A percentile compares a stretch with the other conserved stretches of the same genome.
phyloP scores from a whole-genome alignment of 1,139 yeast genomes.

The Scheffersomyces quercinus region DNA sequence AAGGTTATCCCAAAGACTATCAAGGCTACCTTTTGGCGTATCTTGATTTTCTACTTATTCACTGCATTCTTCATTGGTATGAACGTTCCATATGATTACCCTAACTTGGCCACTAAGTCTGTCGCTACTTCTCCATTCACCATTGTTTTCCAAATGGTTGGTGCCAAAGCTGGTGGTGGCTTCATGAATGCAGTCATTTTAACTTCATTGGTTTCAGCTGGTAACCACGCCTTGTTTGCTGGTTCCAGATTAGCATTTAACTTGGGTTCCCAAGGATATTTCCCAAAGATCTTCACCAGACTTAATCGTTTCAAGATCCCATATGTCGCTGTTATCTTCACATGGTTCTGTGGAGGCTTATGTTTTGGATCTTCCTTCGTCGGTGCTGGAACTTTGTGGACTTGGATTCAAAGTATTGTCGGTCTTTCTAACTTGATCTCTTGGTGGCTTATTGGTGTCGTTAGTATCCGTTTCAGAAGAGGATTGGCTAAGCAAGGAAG shows the following conservation, averaged over 20 bases:
- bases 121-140: constrained; percentile 66
- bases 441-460: constrained; percentile 44
- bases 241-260: constrained; percentile 45
- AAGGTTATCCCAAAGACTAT: constrained; percentile 59
- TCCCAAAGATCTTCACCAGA: constrained; percentile 37
- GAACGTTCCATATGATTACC: constrained; percentile 45
- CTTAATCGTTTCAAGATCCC: constrained; percentile 39
- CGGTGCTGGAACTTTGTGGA: constrained; percentile 45
- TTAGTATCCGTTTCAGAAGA: constrained; percentile 40
- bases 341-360: constrained; percentile 45
- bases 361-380: constrained; percentile 47
- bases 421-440: constrained; percentile 46
- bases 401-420: constrained; percentile 46
- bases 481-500: constrained; percentile 40
- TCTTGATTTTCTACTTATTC: constrained; percentile 38
- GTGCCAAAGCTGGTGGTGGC: constrained; percentile 45
- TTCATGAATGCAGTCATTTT: constrained; percentile 47
- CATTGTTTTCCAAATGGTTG: constrained; percentile 56
- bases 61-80: constrained; percentile 48
- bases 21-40: constrained; percentile 57
- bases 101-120: constrained; percentile 37
- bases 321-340: constrained; percentile 39
- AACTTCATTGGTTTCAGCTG: constrained; percentile 48
- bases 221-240: constrained; percentile 46
- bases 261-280: constrained; percentile 41